phyloP scores from a whole-genome alignment of 257 asterid genomes.

The Paraleonurus japonicus region DNA sequence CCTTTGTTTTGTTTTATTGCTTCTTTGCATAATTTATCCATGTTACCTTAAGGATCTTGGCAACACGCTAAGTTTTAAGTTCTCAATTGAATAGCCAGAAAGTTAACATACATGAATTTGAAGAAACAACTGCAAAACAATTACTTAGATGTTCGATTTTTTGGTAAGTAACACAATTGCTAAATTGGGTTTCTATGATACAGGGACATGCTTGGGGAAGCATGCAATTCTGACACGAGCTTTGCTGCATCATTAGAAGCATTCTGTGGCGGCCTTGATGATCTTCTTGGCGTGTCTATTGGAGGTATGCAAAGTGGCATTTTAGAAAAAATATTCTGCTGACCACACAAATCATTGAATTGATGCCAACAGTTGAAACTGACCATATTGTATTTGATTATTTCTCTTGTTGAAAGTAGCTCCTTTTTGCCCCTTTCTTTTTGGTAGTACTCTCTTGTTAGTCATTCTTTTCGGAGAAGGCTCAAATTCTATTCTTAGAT shows the following conservation, averaged over 20 bases:
- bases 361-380: not conserved
- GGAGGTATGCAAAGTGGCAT: slow-evolving; percentile 59
- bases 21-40: slow-evolving; percentile 4
- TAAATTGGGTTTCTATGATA: slow-evolving; percentile 16
- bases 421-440: not conserved
- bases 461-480: not conserved
- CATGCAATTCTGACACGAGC: slow-evolving; percentile 66
- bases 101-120: slow-evolving; percentile 5
- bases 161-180: not conserved
- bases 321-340: not conserved
- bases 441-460: not conserved
- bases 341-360: not conserved
- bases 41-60: not conserved
- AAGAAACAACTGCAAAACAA: not conserved
- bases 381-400: slow-evolving; percentile 5
- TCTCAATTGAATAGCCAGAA: not conserved
- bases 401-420: slow-evolving; percentile 3
- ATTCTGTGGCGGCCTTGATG: slow-evolving; percentile 93
- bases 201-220: slow-evolving; percentile 86
- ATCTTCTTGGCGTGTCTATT: slow-evolving; percentile 82
- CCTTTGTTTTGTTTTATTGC: slow-evolving; percentile 5
- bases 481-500: slow-evolving; percentile 5
- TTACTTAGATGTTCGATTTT: slow-evolving; percentile 11
- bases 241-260: slow-evolving; percentile 91
- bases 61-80: not conserved